These are phyloP conservation scores for Fagopyrum homotropicum DNA, from an alignment of 148 eudicot genomes.

Conservation along the genomic window DNA sequence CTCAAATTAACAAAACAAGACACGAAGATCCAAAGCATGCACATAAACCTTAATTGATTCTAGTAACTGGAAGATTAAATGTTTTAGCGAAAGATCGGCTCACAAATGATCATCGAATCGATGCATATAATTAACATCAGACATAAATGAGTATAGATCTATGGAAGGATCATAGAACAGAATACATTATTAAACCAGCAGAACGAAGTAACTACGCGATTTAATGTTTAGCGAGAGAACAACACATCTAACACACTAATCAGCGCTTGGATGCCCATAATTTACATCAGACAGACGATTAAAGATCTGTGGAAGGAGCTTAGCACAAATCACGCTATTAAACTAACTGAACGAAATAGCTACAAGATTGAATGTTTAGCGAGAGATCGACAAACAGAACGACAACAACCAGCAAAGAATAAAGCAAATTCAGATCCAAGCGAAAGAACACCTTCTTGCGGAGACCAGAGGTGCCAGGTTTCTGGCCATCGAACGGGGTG, in stretches of 20 bases:
- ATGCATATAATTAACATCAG: not conserved
- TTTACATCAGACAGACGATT: not conserved
- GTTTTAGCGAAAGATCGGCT: too few species aligned
- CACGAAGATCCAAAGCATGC: too few species aligned
- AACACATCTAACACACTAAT: not conserved
- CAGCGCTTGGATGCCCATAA: not conserved
- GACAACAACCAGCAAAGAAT: not conserved
- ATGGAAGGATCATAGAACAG: not conserved
- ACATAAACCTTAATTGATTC: too few species aligned
- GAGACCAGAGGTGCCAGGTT: conserved; percentile 94
- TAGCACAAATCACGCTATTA: not conserved
- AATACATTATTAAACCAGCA: too few species aligned
- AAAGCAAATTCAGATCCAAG: not conserved
- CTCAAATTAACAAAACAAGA: not conserved
- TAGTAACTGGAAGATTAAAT: too few species aligned
- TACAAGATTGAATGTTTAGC: not conserved
- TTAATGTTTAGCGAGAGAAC: too few species aligned
- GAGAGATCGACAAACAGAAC: not conserved
- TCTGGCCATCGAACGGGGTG: conserved; percentile 72
- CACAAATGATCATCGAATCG: not conserved
- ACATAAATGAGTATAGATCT: not conserved
- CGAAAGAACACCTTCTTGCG: conserved; percentile 43
- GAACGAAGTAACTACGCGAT: too few species aligned
- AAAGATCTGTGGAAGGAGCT: not conserved
- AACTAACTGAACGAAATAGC: not conserved